Evolutionary conservation across 2,329 filamentous ascomycete genomes (phyloP).

Genomic region (Colletotrichum kahawae): DNA sequence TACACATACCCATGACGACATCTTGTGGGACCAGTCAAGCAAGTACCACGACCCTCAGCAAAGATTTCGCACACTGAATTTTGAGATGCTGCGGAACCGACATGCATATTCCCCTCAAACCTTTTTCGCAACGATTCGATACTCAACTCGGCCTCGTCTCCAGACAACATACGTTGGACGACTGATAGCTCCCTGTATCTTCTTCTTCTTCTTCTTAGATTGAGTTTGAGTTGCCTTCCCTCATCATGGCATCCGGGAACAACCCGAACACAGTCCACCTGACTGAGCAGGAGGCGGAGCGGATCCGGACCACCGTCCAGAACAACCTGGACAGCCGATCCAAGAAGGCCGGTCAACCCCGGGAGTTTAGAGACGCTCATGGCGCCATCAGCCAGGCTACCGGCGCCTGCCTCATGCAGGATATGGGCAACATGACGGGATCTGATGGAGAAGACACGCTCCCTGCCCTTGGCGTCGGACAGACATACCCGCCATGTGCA

Average conservation of each 20-base stretch:
- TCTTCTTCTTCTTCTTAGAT: rapidly evolving
- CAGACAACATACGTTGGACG: background rate
- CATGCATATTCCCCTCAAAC: background rate
- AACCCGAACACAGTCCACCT: conserved; percentile 34
- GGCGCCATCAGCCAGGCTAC: conserved; percentile 12
- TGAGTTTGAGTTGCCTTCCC: background rate
- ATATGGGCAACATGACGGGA: conserved; percentile 30
- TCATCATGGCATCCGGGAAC: background rate
- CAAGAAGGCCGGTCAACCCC: conserved; percentile 22
- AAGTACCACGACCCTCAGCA: background rate
- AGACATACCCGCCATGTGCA: conserved; percentile 30
- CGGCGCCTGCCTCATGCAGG: conserved; percentile 34
- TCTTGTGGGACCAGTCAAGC: background rate
- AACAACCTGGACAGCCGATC: conserved; percentile 26
- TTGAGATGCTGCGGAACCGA: background rate
- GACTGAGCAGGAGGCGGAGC: conserved; percentile 33
- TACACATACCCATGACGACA: background rate
- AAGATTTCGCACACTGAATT: background rate
- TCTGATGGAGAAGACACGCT: conserved; percentile 26
- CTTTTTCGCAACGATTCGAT: background rate
- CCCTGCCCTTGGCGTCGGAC: conserved; percentile 31
- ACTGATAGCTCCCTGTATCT: background rate
- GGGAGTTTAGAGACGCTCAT: conserved; percentile 20
- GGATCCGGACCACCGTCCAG: conserved; percentile 29
- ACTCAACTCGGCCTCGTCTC: background rate